Conservation (phyloP, 228 moss, liverwort and hornwort species). For the Sphagnum magellanicum region DNA sequence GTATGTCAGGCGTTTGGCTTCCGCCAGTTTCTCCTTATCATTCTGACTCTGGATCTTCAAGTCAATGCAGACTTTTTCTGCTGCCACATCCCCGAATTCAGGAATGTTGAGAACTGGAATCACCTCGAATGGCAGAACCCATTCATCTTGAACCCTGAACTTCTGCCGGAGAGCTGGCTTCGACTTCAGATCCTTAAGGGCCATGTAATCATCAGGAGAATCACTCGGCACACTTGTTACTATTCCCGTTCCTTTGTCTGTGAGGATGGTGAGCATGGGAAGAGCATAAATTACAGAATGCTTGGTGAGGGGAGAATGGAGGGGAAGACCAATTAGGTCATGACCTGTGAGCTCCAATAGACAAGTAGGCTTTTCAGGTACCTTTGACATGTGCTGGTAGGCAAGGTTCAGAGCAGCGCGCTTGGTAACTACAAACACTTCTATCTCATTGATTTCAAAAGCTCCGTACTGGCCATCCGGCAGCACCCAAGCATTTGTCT, state of each 20-base stretch:
- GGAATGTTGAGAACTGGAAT: conserved; percentile 86
- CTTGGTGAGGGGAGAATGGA: conserved; percentile 61
- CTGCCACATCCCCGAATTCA: conserved; percentile 71
- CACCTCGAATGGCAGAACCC: conserved; percentile 78
- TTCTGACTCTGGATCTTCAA: conserved; percentile 90
- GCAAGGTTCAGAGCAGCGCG: conserved; percentile 89
- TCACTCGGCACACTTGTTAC: conserved; percentile 96
- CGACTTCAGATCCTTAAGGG: conserved; percentile 69
- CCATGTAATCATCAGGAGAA: conserved; percentile 95
- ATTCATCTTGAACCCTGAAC: conserved; percentile 78
- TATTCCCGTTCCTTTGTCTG: conserved; percentile 91
- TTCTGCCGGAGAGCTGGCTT: conserved; percentile 76
- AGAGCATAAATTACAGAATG: conserved; percentile 65
- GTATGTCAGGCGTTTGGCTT: conserved; percentile 81
- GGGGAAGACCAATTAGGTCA: conserved; percentile 89
- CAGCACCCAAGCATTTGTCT: conserved; percentile 96
- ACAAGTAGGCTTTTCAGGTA: conserved; percentile 75
- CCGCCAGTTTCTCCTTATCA: conserved; percentile 94
- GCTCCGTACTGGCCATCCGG: conserved; percentile 93
- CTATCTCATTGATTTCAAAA: conserved; percentile 71
- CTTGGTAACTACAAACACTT: conserved; percentile 71
- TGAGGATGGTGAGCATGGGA: conserved; percentile 87
- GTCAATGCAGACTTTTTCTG: conserved; percentile 72
- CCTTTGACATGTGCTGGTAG: conserved; percentile 69
- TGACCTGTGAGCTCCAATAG: conserved; percentile 65